phyloP scores from a whole-genome alignment of 805 yeast genomes.

The Ogataea minuta region DNA sequence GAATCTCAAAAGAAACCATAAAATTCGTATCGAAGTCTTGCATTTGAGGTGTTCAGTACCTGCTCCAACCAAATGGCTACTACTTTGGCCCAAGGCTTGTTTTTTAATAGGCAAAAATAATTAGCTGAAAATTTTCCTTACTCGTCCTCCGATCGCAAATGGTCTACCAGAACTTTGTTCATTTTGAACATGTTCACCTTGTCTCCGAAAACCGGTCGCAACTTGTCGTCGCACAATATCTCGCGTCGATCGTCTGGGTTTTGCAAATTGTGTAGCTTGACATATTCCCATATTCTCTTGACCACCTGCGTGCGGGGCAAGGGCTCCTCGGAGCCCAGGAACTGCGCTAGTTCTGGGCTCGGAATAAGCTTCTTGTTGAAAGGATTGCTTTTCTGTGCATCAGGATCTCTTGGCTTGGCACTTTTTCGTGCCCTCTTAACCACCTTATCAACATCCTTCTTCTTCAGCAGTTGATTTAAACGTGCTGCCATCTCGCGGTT shows the following conservation, averaged over 20 bases:
- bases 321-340: constrained; percentile 43
- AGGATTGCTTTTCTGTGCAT: constrained; percentile 34
- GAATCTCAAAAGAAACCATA: constrained; percentile 1
- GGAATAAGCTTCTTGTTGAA: constrained; percentile 45
- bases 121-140: constrained; percentile 2
- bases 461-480: constrained; percentile 30
- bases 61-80: no score
- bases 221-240: constrained; percentile 58
- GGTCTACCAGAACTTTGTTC: constrained; percentile 53
- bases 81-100: neutral
- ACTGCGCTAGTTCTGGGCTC: constrained; percentile 48
- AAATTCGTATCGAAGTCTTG: no score
- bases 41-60: no score
- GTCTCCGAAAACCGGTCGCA: constrained; percentile 59
- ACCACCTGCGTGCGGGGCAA: constrained; percentile 70
- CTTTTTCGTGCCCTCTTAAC: constrained; percentile 14
- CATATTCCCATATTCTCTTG: constrained; percentile 67
- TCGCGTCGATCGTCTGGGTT: constrained; percentile 65
- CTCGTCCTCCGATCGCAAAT: constrained; percentile 38
- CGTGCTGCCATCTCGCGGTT: constrained; percentile 43
- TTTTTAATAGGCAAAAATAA: neutral
- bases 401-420: constrained; percentile 18
- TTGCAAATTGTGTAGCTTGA: constrained; percentile 60
- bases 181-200: constrained; percentile 56
- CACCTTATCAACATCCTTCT: constrained; percentile 16